Evolutionary conservation across 2,329 filamentous ascomycete species (phyloP).

Genomic region (Xenoacremonium recifei): DNA sequence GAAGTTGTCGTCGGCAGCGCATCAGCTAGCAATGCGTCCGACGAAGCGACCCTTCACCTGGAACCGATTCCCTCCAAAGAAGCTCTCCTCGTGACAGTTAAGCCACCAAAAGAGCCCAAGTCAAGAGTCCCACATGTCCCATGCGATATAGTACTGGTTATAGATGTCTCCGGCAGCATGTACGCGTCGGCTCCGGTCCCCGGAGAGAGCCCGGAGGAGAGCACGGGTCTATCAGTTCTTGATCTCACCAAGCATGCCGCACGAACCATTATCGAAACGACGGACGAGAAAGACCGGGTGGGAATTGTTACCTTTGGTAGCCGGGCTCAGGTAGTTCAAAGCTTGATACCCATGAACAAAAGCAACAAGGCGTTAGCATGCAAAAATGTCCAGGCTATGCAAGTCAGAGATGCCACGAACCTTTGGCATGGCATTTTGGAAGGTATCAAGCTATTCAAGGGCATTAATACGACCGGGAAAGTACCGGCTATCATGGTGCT

Average conservation of each 20-base stretch:
- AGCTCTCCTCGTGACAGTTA: conserved; percentile 45
- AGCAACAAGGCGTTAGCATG: conserved; percentile 42
- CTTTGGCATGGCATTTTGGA: conserved; percentile 56
- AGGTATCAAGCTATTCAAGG: conserved; percentile 48
- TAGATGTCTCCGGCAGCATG: conserved; percentile 63
- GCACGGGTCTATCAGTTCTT: conserved; percentile 52
- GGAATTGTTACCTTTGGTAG: conserved; percentile 56
- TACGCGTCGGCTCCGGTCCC: conserved; percentile 43
- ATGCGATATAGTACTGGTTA: conserved; percentile 61
- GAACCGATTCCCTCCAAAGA: conserved; percentile 38
- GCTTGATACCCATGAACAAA: conserved; percentile 46
- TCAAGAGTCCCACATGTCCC: conserved; percentile 39
- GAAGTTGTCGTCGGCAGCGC: conserved; percentile 1
- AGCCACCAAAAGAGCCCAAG: conserved; percentile 39
- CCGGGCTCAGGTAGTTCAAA: conserved; percentile 41
- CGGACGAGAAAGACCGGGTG: conserved; percentile 53
- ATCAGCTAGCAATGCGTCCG: conserved; percentile 4
- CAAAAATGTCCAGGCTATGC: conserved; percentile 43
- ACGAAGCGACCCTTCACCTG: conserved; percentile 30
- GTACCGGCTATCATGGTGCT: conserved; percentile 53
- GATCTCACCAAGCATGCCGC: conserved; percentile 62
- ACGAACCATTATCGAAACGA: conserved; percentile 54
- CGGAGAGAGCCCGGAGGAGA: conserved; percentile 42
- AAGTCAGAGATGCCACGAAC: conserved; percentile 44
- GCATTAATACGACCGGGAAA: conserved; percentile 27